phyloP scores from a whole-genome alignment of 2,329 filamentous ascomycete genomes.

The Stagonosporopsis chrysanthemi region DNA sequence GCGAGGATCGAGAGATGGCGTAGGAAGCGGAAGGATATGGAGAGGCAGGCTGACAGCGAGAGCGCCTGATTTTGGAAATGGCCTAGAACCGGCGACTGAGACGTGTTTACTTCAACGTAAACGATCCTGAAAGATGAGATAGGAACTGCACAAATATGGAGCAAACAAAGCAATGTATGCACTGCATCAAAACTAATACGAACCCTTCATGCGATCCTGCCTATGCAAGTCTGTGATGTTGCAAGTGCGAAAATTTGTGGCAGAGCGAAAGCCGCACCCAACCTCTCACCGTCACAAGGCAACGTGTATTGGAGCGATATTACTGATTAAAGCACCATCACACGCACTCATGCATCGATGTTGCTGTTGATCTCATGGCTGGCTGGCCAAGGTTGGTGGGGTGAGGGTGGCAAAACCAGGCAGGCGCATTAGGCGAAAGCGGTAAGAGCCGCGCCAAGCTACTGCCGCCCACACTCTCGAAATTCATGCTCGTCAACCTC shows the following conservation, averaged over 20 bases:
- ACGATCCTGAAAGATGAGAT: too few species aligned
- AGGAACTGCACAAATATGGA: background rate
- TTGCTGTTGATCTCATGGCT: background rate
- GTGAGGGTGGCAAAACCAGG: conserved; percentile 1
- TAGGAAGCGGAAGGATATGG: conserved; percentile 20
- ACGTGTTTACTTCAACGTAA: too few species aligned
- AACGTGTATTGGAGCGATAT: too few species aligned
- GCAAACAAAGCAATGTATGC: too few species aligned
- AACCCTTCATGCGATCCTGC: too few species aligned
- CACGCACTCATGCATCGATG: background rate
- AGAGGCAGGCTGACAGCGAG: background rate
- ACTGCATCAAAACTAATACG: too few species aligned
- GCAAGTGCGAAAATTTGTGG: too few species aligned
- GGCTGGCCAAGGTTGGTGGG: background rate
- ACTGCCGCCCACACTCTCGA: background rate
- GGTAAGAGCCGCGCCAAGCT: conserved; percentile 5
- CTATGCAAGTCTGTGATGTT: too few species aligned
- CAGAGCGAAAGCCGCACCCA: too few species aligned
- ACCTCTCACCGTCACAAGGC: too few species aligned
- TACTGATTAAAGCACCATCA: background rate
- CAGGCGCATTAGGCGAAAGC: background rate
- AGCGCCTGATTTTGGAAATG: background rate
- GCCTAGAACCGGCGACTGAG: background rate
- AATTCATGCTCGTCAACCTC: conserved; percentile 6
- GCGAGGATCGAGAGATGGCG: conserved; percentile 38